Evolutionary conservation across 495 filamentous ascomycete species (phyloP).

Genomic region (Geopyxis carbonaria): DNA sequence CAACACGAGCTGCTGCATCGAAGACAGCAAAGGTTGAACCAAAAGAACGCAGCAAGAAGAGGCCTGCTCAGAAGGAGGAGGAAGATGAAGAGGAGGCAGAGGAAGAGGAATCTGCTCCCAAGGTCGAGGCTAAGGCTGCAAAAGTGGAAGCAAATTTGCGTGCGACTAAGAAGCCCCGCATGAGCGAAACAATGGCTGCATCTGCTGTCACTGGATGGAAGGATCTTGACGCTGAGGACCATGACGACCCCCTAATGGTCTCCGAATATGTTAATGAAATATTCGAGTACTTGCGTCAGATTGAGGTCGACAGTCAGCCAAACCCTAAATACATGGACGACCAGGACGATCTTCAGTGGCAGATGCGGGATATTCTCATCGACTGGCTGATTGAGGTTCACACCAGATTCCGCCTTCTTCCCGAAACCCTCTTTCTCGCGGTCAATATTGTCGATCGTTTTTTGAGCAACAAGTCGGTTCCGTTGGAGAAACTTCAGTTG

Average conservation of each 20-base stretch:
- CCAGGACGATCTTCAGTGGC: slow-evolving; percentile 91
- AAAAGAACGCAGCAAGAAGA: slow-evolving; percentile 21
- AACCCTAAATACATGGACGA: slow-evolving; percentile 89
- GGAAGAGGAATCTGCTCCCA: not conserved
- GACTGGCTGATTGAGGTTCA: slow-evolving; percentile 99
- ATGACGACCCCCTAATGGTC: slow-evolving; percentile 90
- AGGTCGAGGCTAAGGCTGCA: slow-evolving; percentile 9
- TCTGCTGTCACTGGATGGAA: slow-evolving; percentile 13
- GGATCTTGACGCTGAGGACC: slow-evolving; percentile 69
- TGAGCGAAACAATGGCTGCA: slow-evolving; percentile 1
- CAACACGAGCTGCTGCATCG: slow-evolving; percentile 17
- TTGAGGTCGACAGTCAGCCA: slow-evolving; percentile 67
- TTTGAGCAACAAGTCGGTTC: slow-evolving; percentile 80
- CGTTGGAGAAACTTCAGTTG: slow-evolving; percentile 84
- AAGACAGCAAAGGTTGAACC: slow-evolving; percentile 14
- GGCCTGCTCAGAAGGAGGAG: slow-evolving; percentile 15
- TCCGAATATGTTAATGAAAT: slow-evolving; percentile 95
- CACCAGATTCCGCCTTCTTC: slow-evolving; percentile 86
- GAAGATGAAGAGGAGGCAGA: slow-evolving; percentile 10
- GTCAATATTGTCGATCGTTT: slow-evolving; percentile 98
- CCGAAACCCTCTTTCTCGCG: slow-evolving; percentile 92
- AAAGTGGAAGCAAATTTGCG: slow-evolving; percentile 18
- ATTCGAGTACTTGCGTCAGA: slow-evolving; percentile 82
- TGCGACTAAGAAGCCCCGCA: slow-evolving; percentile 14
- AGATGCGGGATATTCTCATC: slow-evolving; percentile 90